Conservation (phyloP, 306 rosid genomes). For the Prunus mira region DNA sequence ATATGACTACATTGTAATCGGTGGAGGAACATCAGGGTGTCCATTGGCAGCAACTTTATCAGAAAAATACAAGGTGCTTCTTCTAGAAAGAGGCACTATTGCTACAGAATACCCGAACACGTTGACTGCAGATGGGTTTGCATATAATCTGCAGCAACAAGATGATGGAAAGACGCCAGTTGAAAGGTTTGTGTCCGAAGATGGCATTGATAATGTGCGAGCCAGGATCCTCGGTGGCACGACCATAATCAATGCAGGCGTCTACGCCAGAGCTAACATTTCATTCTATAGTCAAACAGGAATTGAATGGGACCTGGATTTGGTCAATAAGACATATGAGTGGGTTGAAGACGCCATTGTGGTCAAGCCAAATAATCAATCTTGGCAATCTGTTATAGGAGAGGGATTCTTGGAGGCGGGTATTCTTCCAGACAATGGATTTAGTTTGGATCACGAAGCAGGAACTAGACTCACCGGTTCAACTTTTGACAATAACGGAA, state of each 20-base stretch:
- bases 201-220: neutral
- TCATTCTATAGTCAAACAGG: slow-evolving; percentile 9
- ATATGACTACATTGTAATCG: slow-evolving; percentile 37
- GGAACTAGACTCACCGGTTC: slow-evolving; percentile 23
- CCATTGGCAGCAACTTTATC: slow-evolving; percentile 39
- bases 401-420: slow-evolving; percentile 14
- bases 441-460: slow-evolving; percentile 5
- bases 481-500: slow-evolving; percentile 13
- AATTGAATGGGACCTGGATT: slow-evolving; percentile 7
- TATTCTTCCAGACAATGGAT: slow-evolving; percentile 15
- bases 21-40: slow-evolving; percentile 43
- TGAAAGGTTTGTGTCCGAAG: no score
- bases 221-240: slow-evolving; percentile 30
- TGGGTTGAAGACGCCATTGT: slow-evolving; percentile 34
- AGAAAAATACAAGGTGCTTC: slow-evolving; percentile 13
- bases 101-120: neutral
- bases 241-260: slow-evolving; percentile 21
- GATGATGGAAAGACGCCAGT: no score
- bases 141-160: no score
- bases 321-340: slow-evolving; percentile 18
- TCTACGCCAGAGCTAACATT: neutral
- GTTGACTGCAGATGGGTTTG: no score
- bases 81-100: slow-evolving; percentile 32
- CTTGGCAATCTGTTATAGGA: slow-evolving; percentile 10
- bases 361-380: neutral